Evolutionary conservation across 306 rosid genomes (phyloP).

Genomic region (Herpetospermum pedunculosum): DNA sequence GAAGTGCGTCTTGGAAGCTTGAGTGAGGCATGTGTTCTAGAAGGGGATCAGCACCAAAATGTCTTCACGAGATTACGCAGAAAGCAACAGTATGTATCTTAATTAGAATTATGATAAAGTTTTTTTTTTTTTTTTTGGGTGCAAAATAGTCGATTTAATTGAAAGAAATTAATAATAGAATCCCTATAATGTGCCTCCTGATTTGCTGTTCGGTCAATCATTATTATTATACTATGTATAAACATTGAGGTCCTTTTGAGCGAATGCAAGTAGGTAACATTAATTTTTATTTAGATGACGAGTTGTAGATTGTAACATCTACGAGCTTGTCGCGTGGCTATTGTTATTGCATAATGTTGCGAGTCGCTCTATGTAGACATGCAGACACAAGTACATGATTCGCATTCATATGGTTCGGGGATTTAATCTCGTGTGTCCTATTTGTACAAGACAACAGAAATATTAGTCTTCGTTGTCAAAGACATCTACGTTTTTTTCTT

Average conservation of each 20-base stretch:
- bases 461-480: background rate
- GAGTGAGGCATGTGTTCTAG: slow-evolving; percentile 57
- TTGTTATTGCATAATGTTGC: background rate
- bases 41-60: slow-evolving; percentile 60
- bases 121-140: background rate
- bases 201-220: background rate
- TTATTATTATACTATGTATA: background rate
- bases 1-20: slow-evolving; percentile 97
- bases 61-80: slow-evolving; percentile 56
- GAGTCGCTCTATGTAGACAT: background rate
- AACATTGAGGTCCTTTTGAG: background rate
- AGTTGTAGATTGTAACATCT: background rate
- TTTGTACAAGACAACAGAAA: background rate
- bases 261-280: background rate
- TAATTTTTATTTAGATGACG: background rate
- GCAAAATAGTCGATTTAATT: background rate
- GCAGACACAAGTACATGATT: background rate
- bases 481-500: no score
- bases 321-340: background rate
- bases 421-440: background rate
- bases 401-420: background rate
- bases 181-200: background rate
- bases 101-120: background rate
- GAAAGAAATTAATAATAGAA: background rate
- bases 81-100: slow-evolving; percentile 59